Evolutionary conservation across 2,329 filamentous ascomycete species (phyloP).

Genomic region (Mycogone perniciosa): DNA sequence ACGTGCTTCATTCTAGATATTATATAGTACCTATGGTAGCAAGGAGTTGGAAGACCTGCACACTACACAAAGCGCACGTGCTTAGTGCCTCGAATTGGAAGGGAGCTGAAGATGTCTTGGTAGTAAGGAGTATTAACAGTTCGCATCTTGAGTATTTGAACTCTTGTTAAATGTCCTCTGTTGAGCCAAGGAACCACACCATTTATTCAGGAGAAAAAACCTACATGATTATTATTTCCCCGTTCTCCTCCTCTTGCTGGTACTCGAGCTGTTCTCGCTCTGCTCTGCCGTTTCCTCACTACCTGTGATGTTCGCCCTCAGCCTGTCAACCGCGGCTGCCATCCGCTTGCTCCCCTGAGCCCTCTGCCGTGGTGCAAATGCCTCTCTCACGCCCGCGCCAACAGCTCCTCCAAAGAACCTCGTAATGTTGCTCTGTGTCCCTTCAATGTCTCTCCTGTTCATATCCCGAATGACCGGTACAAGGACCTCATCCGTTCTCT

Average conservation of each 20-base stretch:
- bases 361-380: constrained; percentile 63
- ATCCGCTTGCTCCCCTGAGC: constrained; percentile 64
- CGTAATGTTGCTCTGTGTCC: constrained; percentile 96
- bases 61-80: too few species aligned
- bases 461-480: constrained; percentile 94
- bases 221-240: not conserved
- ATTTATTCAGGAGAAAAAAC: too few species aligned
- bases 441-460: constrained; percentile 81
- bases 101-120: too few species aligned
- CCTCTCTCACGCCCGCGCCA: constrained; percentile 58
- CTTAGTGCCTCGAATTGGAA: too few species aligned
- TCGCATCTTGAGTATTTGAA: too few species aligned
- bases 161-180: too few species aligned
- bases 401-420: constrained; percentile 74
- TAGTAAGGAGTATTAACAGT: too few species aligned
- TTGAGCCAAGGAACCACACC: too few species aligned
- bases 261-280: constrained; percentile 1
- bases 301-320: constrained; percentile 40
- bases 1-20: too few species aligned
- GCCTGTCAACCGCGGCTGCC: constrained; percentile 64
- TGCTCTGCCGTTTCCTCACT: constrained; percentile 8
- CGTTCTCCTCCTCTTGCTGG: constrained; percentile 15
- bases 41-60: too few species aligned
- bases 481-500: constrained; percentile 89
- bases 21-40: too few species aligned